phyloP scores from a whole-genome alignment of 495 filamentous ascomycete genomes.

The Penicillium arizonense region DNA sequence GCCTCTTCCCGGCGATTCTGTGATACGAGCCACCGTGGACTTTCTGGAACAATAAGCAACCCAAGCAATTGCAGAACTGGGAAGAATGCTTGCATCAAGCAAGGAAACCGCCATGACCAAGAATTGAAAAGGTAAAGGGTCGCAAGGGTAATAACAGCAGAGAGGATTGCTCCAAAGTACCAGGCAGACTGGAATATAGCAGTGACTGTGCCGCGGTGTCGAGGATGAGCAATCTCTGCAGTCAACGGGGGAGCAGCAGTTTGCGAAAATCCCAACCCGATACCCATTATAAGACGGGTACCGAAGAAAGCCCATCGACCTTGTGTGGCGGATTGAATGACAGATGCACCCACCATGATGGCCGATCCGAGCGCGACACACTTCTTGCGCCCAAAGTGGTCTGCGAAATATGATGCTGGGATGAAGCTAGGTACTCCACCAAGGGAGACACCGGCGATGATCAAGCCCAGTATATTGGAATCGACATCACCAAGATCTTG shows the following conservation, averaged over 20 bases:
- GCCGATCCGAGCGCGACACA: constrained; percentile 16
- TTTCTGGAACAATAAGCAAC: constrained; percentile 18
- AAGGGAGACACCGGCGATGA: constrained; percentile 23
- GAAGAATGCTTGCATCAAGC: constrained; percentile 18
- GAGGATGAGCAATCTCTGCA: constrained; percentile 25
- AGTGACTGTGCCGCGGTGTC: constrained; percentile 23
- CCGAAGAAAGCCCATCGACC: constrained; percentile 26
- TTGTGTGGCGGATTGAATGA: constrained; percentile 11
- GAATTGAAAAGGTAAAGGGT: constrained; percentile 11
- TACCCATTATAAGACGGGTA: constrained; percentile 17
- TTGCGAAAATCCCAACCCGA: constrained; percentile 19
- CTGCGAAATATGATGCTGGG: constrained; percentile 23
- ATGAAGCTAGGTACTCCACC: constrained; percentile 20
- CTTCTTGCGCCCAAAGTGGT: constrained; percentile 16
- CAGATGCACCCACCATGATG: constrained; percentile 14
- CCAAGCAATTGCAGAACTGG: constrained; percentile 16
- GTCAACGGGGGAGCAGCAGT: constrained; percentile 22
- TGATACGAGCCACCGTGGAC: constrained; percentile 40
- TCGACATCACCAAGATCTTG: constrained; percentile 14
- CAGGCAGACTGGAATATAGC: constrained; percentile 22
- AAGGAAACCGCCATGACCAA: constrained; percentile 25
- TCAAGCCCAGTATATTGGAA: constrained; percentile 20
- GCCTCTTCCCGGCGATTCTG: constrained; percentile 37
- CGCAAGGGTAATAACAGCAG: constrained; percentile 16
- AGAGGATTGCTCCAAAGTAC: constrained; percentile 20